Percentiles rank a stretch among this genome's conserved stretches.
Evolutionary conservation across 73 alveolate genomes (phyloP).

Genomic region (Halteria grandinella): DNA sequence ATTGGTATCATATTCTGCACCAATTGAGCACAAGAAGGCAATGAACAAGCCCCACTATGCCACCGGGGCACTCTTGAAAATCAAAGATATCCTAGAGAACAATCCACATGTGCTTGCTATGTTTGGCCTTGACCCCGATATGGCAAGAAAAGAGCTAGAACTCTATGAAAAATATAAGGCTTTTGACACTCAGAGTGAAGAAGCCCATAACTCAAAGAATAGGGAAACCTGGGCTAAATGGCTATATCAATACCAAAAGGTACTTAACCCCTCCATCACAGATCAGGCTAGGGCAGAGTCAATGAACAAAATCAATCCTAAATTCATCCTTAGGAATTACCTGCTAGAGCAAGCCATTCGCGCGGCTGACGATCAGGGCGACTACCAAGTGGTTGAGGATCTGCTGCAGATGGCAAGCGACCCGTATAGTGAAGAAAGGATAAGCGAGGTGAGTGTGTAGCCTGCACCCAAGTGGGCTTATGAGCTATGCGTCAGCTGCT

Average conservation of each 20-base stretch:
- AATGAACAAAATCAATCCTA: slow-evolving; percentile 64
- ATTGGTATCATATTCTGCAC: slow-evolving; percentile 55
- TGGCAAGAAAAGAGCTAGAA: slow-evolving; percentile 23
- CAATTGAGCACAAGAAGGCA: slow-evolving; percentile 26
- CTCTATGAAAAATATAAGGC: background rate
- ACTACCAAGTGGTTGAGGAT: slow-evolving; percentile 49
- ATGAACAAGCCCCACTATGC: slow-evolving; percentile 5
- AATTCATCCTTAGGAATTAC: slow-evolving; percentile 58
- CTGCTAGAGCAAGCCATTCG: slow-evolving; percentile 69
- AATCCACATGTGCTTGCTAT: slow-evolving; percentile 32
- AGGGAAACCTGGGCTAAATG: slow-evolving; percentile 55
- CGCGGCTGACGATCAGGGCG: slow-evolving; percentile 60
- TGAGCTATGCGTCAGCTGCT: slow-evolving; percentile 75
- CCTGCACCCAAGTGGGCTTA: slow-evolving; percentile 69
- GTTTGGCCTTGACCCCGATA: slow-evolving; percentile 45
- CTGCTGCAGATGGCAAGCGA: slow-evolving; percentile 32
- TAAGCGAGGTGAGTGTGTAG: slow-evolving; percentile 29
- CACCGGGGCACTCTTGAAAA: background rate
- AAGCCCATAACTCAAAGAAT: slow-evolving; percentile 38
- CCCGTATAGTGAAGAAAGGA: slow-evolving; percentile 69
- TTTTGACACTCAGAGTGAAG: background rate
- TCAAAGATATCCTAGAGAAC: slow-evolving; percentile 23
- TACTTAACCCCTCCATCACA: slow-evolving; percentile 4
- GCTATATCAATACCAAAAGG: slow-evolving; percentile 55
- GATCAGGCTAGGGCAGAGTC: slow-evolving; percentile 33